Base-by-base conservation (phyloP, 2,329 filamentous ascomycete species). In the Nannizziopsis arthrosporioides region DNA sequence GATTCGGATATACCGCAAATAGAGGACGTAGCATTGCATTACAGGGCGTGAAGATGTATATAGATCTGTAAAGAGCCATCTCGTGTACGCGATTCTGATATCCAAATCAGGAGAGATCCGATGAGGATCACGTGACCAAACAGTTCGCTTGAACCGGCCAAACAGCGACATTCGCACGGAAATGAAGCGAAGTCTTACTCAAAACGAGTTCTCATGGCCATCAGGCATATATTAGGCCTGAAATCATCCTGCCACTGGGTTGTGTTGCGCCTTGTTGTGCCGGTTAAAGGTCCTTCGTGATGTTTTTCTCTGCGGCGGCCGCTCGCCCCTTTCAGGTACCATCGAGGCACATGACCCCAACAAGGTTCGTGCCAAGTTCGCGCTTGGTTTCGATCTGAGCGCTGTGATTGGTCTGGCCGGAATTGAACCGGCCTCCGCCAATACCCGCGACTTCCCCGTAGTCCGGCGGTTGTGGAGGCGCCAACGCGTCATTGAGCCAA, bases 401-500 rank as follows among this genome's bases (percentile, higher is more conserved):
- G 30, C 42, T 30, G 47, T 46, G 32, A 50, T 51, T 53, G 54
- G 52, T 42, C 48, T 51, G 65, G 65, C 65, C 66, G 65, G 65
- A 66, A 66, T 66, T 57, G 52, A 56, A 52, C 65, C 64, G 65
- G 64, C 64, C 64, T 67, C 54, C 55, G 56, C 43, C 18, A 37
- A 48, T 57, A 57, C 47, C 55, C 56, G 55, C 42, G 34, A 34
- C 15, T 27, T 41, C 19, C 45, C 38, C n/a, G 36, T 10, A 41
- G 18, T 17, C 17, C 14, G 35, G 14, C 11, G n/a, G 22, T 27
- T 27, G 22, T 36, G 22, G 22, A 27, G 22, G 22, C 22, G 22
- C 22, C 22, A 27, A 27, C 22, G 22, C 22, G 22, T 7, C 22
- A 27, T 27, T 27, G 7, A 27, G 22, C 22, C 22, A 27, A 27